phyloP scores from a whole-genome alignment of 257 asterid species.

The Solanum peruvianum region DNA sequence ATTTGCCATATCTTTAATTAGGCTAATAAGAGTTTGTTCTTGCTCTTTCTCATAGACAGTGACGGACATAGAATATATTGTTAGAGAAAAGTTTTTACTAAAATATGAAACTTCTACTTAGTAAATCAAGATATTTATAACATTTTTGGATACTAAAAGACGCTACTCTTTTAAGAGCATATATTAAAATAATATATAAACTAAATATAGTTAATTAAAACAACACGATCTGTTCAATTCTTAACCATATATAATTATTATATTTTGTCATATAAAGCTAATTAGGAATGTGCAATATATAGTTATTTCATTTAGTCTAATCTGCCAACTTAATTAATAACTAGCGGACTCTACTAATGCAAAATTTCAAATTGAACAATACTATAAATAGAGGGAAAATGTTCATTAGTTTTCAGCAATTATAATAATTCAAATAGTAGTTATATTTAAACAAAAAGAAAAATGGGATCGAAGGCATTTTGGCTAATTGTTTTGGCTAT shows the following conservation, averaged over 20 bases:
- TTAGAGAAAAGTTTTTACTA: fast-evolving
- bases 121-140: not conserved
- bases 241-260: not conserved
- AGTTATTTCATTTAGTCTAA: not conserved
- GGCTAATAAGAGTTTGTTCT: not conserved
- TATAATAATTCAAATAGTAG: not conserved
- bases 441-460: not conserved
- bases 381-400: not conserved
- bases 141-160: not conserved
- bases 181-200: not conserved
- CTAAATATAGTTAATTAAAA: not conserved
- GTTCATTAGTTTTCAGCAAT: not conserved
- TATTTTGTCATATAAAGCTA: not conserved
- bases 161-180: not conserved
- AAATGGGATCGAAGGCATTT: not conserved
- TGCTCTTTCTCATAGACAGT: not conserved
- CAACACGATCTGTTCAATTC: not conserved
- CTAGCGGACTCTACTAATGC: not conserved
- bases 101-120: not conserved
- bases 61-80: not conserved
- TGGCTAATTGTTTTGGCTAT: not conserved
- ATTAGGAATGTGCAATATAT: not conserved
- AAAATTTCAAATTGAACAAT: not conserved
- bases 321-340: not conserved
- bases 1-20: not conserved